Conservation (phyloP, 2,329 filamentous ascomycete species). For the Didymella pinodella region DNA sequence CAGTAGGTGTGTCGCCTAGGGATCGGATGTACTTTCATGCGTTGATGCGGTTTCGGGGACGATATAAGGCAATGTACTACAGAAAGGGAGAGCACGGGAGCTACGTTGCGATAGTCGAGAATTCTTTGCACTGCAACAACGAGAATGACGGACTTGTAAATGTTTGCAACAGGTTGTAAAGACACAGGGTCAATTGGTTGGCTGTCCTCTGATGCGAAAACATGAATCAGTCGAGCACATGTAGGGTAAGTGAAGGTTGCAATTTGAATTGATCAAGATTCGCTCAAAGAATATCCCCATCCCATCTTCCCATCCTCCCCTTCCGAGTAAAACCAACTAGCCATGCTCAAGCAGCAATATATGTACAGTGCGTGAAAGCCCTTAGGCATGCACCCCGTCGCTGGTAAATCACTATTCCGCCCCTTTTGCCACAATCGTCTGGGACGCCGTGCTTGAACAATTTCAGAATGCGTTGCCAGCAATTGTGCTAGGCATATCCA, state of each 20-base stretch:
- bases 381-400: constrained; percentile 1
- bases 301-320: not conserved
- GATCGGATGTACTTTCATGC: no score
- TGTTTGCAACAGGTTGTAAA: not conserved
- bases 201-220: not conserved
- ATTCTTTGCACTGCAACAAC: not conserved
- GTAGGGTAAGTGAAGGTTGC: not conserved
- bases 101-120: not conserved
- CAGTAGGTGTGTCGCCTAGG: constrained; percentile 2
- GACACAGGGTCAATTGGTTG: not conserved
- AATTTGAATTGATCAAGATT: constrained; percentile 8
- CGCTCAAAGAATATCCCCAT: constrained; percentile 15
- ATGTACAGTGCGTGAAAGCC: constrained; percentile 18
- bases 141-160: not conserved
- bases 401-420: constrained; percentile 1
- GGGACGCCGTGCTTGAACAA: constrained; percentile 2
- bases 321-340: not conserved
- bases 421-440: constrained; percentile 4
- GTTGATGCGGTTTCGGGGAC: no score
- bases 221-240: not conserved
- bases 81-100: not conserved
- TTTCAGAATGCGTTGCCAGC: not conserved
- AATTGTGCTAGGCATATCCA: constrained; percentile 1
- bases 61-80: no score
- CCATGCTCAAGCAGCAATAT: constrained; percentile 19